These are phyloP conservation scores for Colletotrichum filicis DNA, from an alignment of 2,329 filamentous ascomycete genomes.

Conservation along the genomic window DNA sequence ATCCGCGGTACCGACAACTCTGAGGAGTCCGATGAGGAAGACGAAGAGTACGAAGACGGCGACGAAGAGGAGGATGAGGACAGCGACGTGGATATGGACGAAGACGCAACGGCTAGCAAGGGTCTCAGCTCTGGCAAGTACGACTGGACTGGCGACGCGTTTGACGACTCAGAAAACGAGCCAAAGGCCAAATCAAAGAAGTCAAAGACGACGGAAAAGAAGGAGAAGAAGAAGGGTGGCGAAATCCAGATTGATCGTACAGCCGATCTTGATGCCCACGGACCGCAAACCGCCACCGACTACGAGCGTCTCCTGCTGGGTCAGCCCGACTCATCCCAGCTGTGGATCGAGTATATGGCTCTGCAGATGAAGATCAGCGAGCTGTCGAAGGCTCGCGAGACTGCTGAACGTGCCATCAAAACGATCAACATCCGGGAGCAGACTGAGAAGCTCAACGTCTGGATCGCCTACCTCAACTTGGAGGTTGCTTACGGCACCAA, in stretches of 20 bases:
- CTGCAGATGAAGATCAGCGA: slow-evolving; percentile 95
- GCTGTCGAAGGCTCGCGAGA: slow-evolving; percentile 85
- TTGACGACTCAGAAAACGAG: slow-evolving; percentile 69
- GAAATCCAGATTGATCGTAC: slow-evolving; percentile 87
- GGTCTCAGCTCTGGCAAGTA: slow-evolving; percentile 74
- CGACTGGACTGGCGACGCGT: slow-evolving; percentile 83
- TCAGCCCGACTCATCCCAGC: slow-evolving; percentile 89
- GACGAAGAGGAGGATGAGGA: slow-evolving; percentile 52
- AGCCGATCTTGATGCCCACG: slow-evolving; percentile 88
- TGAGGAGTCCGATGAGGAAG: slow-evolving; percentile 45
- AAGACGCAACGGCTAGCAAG: slow-evolving; percentile 43
- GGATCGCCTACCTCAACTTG: slow-evolving; percentile 93
- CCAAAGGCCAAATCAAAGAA: slow-evolving; percentile 50
- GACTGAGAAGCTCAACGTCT: slow-evolving; percentile 92
- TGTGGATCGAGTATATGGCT: slow-evolving; percentile 99
- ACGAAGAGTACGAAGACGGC: slow-evolving; percentile 54
- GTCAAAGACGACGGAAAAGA: slow-evolving; percentile 48
- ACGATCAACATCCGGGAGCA: slow-evolving; percentile 94
- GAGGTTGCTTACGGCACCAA: slow-evolving; percentile 91
- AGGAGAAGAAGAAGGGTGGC: slow-evolving; percentile 73
- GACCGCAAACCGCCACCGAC: slow-evolving; percentile 89
- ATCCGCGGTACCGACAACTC: slow-evolving; percentile 56
- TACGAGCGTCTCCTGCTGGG: slow-evolving; percentile 94
- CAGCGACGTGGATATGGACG: slow-evolving; percentile 55
- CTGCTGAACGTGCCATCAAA: slow-evolving; percentile 89